Conservation (phyloP, 495 filamentous ascomycete species). For the Talaromyces thailandensis region DNA sequence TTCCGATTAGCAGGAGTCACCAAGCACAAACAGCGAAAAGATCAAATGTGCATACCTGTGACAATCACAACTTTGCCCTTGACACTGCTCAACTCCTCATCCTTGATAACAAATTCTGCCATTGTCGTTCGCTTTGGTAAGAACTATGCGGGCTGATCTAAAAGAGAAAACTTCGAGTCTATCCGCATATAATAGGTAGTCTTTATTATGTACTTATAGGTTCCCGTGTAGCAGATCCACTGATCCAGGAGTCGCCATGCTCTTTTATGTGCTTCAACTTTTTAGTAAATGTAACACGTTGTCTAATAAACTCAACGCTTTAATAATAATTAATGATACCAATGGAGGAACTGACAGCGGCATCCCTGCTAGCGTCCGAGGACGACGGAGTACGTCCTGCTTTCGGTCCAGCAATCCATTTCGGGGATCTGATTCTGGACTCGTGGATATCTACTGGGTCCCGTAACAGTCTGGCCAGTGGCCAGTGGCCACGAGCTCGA, state of each 20-base stretch:
- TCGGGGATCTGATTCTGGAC: not conserved
- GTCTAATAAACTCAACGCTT: not conserved
- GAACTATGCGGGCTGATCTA: not conserved
- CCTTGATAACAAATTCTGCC: slow-evolving; percentile 4
- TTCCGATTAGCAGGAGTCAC: slow-evolving; percentile 2
- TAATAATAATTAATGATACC: not conserved
- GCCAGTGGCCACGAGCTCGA: not conserved
- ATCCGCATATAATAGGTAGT: not conserved
- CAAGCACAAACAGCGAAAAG: not conserved
- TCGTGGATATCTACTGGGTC: not conserved
- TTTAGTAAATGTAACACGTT: not conserved
- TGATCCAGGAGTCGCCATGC: not conserved
- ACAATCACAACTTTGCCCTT: slow-evolving; percentile 39
- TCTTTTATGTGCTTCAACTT: not conserved
- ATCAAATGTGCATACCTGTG: slow-evolving; percentile 27
- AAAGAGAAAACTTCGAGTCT: not conserved
- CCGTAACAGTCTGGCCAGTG: not conserved
- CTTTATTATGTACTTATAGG: not conserved
- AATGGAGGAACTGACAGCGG: not conserved
- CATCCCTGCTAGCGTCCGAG: not conserved
- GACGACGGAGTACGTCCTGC: not conserved
- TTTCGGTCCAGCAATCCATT: not conserved
- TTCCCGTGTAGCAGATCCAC: not conserved
- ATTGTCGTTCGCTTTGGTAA: not conserved
- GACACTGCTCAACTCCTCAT: slow-evolving; percentile 21